Evolutionary conservation across 345 rosid genomes (phyloP).

Genomic region (Hibiscus trionum): DNA sequence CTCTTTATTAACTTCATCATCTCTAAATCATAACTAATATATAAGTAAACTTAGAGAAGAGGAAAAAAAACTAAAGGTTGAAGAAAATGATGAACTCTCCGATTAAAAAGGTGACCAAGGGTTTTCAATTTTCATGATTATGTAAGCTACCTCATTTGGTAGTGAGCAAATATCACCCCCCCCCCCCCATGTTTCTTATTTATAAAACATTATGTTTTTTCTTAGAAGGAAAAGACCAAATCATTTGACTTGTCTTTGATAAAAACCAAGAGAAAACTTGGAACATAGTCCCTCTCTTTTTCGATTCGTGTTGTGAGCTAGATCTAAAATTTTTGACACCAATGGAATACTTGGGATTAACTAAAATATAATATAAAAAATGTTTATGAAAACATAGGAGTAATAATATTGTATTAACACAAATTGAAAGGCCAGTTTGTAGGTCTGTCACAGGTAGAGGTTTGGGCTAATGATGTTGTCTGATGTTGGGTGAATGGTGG

Average conservation of each 20-base stretch:
- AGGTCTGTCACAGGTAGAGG: constrained; percentile 34
- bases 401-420: constrained; percentile 19
- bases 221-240: not conserved
- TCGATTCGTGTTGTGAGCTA: constrained; percentile 3
- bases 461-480: constrained; percentile 77
- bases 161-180: constrained; percentile 32
- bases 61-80: not conserved
- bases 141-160: constrained; percentile 29
- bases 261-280: constrained; percentile 17
- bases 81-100: constrained; percentile 12
- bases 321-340: constrained; percentile 2
- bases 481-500: constrained; percentile 73
- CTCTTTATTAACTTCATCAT: constrained; percentile 18
- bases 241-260: not conserved
- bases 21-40: constrained; percentile 26
- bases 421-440: not conserved
- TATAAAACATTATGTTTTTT: no score
- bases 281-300: not conserved
- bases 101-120: constrained; percentile 31
- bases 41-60: constrained; percentile 5
- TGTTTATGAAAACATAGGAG: constrained; percentile 24
- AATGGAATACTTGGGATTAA: no score
- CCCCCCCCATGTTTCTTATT: constrained; percentile 1
- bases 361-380: no score
- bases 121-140: constrained; percentile 40